Evolutionary conservation across 768 basidiomycete genomes (phyloP).

Genomic region (Pleurotus salmoneostramineus): DNA sequence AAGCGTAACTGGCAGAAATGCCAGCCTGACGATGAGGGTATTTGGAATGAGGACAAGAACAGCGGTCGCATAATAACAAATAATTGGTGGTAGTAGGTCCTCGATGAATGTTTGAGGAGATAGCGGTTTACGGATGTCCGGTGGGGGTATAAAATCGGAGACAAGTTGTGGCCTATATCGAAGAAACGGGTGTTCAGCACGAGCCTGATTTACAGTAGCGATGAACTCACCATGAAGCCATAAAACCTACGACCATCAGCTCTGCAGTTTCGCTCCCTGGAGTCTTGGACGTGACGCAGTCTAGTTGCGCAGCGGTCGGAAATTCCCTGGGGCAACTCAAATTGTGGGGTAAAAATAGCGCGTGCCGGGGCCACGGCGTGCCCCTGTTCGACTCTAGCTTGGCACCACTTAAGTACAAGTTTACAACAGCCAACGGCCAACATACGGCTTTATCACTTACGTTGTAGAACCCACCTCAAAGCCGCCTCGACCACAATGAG

Average conservation of each 20-base stretch:
- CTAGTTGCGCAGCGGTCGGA: background rate
- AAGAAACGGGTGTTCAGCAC: too few species aligned
- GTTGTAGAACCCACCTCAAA: too few species aligned
- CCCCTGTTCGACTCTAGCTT: background rate
- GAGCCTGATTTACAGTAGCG: background rate
- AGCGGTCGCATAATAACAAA: constrained; percentile 48
- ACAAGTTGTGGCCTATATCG: constrained; percentile 4
- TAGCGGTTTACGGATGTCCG: constrained; percentile 29
- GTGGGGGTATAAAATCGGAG: constrained; percentile 22
- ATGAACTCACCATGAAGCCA: constrained; percentile 9
- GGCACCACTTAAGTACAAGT: too few species aligned
- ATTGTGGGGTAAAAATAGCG: background rate
- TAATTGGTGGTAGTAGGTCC: constrained; percentile 34
- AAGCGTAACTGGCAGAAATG: constrained; percentile 45
- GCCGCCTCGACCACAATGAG: too few species aligned
- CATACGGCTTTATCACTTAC: too few species aligned
- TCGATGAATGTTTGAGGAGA: constrained; percentile 26
- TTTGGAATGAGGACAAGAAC: constrained; percentile 45
- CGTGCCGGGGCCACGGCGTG: background rate
- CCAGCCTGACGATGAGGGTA: constrained; percentile 38
- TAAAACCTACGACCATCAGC: constrained; percentile 8
- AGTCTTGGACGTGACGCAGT: background rate
- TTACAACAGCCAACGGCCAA: too few species aligned
- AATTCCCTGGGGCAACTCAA: background rate
- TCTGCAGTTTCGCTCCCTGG: background rate